Base-by-base conservation (phyloP, 371 early-diverging fungal genomes). In the Funneliformis caledonium region DNA sequence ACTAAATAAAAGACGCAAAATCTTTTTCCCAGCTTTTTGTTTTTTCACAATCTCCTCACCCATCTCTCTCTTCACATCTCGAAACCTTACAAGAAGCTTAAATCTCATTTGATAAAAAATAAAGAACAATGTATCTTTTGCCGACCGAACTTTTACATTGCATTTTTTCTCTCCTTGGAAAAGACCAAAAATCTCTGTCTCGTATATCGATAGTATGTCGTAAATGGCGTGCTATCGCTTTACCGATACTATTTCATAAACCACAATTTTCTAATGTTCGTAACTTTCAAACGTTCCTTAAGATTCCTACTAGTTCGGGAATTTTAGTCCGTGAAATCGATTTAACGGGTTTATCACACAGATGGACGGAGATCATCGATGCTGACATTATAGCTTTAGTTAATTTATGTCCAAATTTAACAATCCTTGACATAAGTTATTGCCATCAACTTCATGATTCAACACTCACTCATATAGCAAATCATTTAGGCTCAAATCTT, bases 111-210 rank as follows among this genome's bases (percentile, higher is more conserved):
- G 37, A 37, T 37, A 47, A 47, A 47, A 47, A 52, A 52, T 16
- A 50, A 14, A 10, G 19, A 11, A 45, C 12, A 22, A 76, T 76
- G 76, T 62, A 76, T 22, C 22, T 33, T 62, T 47, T 76, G n/a
- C 76, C 76, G 42, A 31, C 76, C 16, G 76, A 76, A 47, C 33
- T 76, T 43, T 50, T 76, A n/a, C 31, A 62, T 47, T 16, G 5
- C 22, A 62, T 76, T 12, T 76, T 76, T 47, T 64, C 11, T n/a
- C 37, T 22, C 19, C 64, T 76, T 37, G 43, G 4, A 6, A 62
- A 62, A 9, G 76, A 76, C 45, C 76, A 76, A 76, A 76, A 76
- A n/a, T 26, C 62, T 4, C 4, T 76, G 43, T 76, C 33, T 37
- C 6, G 22, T n/a, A 19, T 76, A 22, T 33, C 62, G 9, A 31